Conservation (phyloP, 768 basidiomycete genomes). For the Peribolospora baueri region DNA sequence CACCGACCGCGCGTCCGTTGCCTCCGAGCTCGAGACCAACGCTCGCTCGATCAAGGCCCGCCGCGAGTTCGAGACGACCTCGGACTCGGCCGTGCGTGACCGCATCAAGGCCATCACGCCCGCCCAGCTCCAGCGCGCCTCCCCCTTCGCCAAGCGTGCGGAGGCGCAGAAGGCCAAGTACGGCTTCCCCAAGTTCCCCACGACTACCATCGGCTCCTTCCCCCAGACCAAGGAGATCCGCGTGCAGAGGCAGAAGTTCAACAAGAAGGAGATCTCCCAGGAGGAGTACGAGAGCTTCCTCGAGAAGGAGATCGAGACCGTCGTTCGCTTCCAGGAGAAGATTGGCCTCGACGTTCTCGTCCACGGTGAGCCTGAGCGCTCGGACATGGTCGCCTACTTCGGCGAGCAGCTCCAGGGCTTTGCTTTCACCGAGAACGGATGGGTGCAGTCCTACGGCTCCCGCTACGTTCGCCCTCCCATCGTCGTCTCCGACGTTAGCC, state of each 20-base stretch:
- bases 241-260: conserved; percentile 77
- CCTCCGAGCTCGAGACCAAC: conserved; percentile 65
- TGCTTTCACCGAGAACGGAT: conserved; percentile 92
- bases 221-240: conserved; percentile 99
- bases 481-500: conserved; percentile 91
- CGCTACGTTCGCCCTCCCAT: conserved; percentile 98
- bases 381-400: conserved; percentile 99
- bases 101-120: conserved; percentile 78
- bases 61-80: conserved; percentile 76
- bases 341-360: conserved; percentile 89
- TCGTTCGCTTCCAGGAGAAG: conserved; percentile 91
- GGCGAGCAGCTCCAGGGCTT: conserved; percentile 87
- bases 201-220: conserved; percentile 28
- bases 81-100: conserved; percentile 83
- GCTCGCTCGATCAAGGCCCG: conserved; percentile 72
- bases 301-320: conserved; percentile 82
- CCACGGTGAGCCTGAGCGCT: conserved; percentile 95
- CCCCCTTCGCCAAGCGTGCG: conserved; percentile 62
- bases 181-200: conserved; percentile 86
- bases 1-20: conserved; percentile 38
- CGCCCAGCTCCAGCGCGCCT: conserved; percentile 66
- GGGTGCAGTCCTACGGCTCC: conserved; percentile 99
- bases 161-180: conserved; percentile 70
- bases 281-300: conserved; percentile 90
- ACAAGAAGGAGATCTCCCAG: conserved; percentile 65